Percentiles rank a stretch among this genome's conserved stretches.
Conservation (phyloP, 768 basidiomycete genomes). For the Solioccasus polychromus region DNA sequence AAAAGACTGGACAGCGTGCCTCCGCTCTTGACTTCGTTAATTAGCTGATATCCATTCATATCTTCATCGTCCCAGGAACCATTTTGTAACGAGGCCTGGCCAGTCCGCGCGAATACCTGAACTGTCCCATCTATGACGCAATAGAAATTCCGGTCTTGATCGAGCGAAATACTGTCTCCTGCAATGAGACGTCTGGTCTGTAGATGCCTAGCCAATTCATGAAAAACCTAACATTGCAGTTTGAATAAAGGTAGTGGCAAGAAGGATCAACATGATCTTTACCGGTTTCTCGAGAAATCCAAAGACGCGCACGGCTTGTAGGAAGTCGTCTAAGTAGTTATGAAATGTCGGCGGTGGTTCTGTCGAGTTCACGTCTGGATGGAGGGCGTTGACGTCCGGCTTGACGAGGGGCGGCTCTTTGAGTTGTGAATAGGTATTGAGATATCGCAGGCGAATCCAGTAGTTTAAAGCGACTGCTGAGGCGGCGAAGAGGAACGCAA, state of each 20-base stretch:
- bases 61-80: conserved; percentile 79
- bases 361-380: conserved; percentile 84
- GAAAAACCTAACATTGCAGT: conserved; percentile 71
- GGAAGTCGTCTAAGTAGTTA: conserved; percentile 95
- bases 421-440: conserved; percentile 71
- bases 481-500: conserved; percentile 71
- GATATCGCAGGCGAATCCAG: conserved; percentile 79
- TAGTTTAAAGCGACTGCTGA: conserved; percentile 72
- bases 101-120: conserved; percentile 83
- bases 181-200: conserved; percentile 95
- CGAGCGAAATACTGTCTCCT: conserved; percentile 89
- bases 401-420: conserved; percentile 82
- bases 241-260: neutral
- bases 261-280: conserved; percentile 20
- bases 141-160: conserved; percentile 94
- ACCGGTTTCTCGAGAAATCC: conserved; percentile 97
- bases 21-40: conserved; percentile 95
- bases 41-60: conserved; percentile 92
- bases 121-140: conserved; percentile 98
- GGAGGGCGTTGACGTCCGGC: conserved; percentile 80
- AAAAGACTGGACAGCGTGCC: conserved; percentile 95
- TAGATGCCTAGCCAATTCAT: conserved; percentile 93
- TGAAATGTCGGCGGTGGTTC: conserved; percentile 80
- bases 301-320: conserved; percentile 94
- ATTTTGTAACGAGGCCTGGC: conserved; percentile 46